A percentile compares a stretch with the other conserved stretches of the same genome.
phyloP scores from a whole-genome alignment of 345 rosid genomes.

The Linum usitatissimum region DNA sequence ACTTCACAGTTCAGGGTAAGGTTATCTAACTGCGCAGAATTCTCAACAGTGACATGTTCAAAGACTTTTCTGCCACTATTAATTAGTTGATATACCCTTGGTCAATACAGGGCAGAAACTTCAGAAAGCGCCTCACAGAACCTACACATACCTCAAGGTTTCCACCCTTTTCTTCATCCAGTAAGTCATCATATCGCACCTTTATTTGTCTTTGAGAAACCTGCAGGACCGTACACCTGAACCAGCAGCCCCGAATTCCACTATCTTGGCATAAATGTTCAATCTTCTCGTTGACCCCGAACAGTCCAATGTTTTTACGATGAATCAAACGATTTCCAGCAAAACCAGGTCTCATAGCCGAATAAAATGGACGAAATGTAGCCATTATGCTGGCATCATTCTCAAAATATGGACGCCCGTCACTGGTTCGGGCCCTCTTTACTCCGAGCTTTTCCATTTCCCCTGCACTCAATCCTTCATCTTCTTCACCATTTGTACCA shows the following conservation, averaged over 20 bases:
- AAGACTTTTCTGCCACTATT: not conserved
- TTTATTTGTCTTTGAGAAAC: constrained; percentile 56
- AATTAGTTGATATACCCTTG: not conserved
- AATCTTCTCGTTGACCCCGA: constrained; percentile 57
- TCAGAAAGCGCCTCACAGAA: constrained; percentile 2
- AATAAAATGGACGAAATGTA: constrained; percentile 29
- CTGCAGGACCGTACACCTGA: constrained; percentile 70
- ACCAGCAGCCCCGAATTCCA: constrained; percentile 97
- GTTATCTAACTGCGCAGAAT: not conserved
- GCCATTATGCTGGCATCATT: constrained; percentile 22
- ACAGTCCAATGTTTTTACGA: constrained; percentile 31
- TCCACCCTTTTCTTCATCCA: constrained; percentile 67
- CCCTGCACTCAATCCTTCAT: constrained; percentile 40
- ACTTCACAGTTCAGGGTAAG: not conserved
- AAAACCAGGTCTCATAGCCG: constrained; percentile 39
- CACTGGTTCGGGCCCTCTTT: constrained; percentile 52
- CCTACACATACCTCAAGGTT: constrained; percentile 69
- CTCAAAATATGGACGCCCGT: constrained; percentile 26
- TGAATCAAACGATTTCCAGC: constrained; percentile 41
- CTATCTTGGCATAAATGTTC: constrained; percentile 92
- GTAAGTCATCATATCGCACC: constrained; percentile 77
- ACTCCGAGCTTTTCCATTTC: constrained; percentile 45
- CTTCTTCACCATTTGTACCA: constrained; percentile 43
- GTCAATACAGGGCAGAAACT: not conserved
- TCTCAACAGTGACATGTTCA: not conserved